Evolutionary conservation across 2,329 filamentous ascomycete genomes (phyloP), one percentile per base, ranked within the genome.

Genomic region (Niveomyces coronatus): DNA sequence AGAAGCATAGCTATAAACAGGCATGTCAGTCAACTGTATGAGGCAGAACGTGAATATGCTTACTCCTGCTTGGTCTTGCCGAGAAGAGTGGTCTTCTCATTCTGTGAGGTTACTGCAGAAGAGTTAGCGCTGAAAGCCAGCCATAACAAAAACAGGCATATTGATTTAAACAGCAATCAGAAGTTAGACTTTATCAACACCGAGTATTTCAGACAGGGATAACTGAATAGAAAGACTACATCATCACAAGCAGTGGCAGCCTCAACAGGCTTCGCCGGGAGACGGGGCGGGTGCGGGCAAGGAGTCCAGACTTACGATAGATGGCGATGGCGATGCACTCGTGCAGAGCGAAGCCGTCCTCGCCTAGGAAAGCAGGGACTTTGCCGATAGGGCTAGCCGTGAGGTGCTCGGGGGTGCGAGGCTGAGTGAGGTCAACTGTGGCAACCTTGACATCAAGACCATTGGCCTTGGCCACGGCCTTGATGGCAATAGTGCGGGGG

Each of bases 31-130:
- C 4, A 37, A n/a, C 15, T 20, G 9, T 3, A 8, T 32, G 18
- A 16, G 13, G n/a, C n/a, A 17, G 17, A 14, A n/a, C n/a, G 42
- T 61, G 16, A 9, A 34, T 35, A 17, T 17, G 24, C 72, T 62
- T 70, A 87, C 79, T 98, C 91, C 75, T 98, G 89, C 83, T 98
- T 98, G 71, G 88, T 98, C 82, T 96, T 96, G 61, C 91, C 91
- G 55, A 98, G 80, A 51, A 98, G 87, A 53, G 87, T 93, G 56
- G 91, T 98, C 83, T 96, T 96, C 82, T 96, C 91, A 67, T 98
- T 98, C 73, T 98, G 91, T 54, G 91, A 96, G 57, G 91, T 87
- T 63, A 98, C 91, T 96, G 59, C 45, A 44, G 43, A 49, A 20
- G n/a, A 41, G 54, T 66, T 53, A 65, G 58, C 49, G 41, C 38